phyloP scores from a whole-genome alignment of 331 rosid genomes.

The Telfairia occidentalis region DNA sequence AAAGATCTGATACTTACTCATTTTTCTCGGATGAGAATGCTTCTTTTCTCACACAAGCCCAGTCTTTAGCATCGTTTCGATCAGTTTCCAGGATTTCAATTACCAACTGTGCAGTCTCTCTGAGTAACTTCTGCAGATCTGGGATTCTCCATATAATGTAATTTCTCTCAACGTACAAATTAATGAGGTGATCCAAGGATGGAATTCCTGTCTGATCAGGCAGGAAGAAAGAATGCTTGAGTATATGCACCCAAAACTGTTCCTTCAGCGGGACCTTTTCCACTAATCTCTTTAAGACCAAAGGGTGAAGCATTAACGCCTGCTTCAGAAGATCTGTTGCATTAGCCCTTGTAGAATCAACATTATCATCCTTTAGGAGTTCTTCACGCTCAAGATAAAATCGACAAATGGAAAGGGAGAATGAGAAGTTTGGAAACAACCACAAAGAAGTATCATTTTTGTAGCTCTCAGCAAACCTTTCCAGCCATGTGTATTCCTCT shows the following conservation, averaged over 20 bases:
- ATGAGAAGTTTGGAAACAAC: conserved; percentile 88
- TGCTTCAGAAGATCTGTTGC: conserved; percentile 82
- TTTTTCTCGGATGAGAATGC: conserved; percentile 84
- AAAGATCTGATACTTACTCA: conserved; percentile 46
- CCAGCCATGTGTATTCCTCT: conserved; percentile 89
- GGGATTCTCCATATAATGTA: conserved; percentile 92
- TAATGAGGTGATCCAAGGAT: conserved; percentile 77
- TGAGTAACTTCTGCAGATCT: conserved; percentile 61
- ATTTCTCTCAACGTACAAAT: conserved; percentile 72
- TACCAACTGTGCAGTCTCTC: conserved; percentile 54
- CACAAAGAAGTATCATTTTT: conserved; percentile 71
- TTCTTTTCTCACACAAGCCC: conserved; percentile 88
- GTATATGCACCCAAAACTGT: conserved; percentile 52
- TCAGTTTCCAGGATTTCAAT: conserved; percentile 48
- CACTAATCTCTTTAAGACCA: conserved; percentile 64
- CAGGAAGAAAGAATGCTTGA: conserved; percentile 51
- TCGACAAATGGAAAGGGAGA: conserved; percentile 76
- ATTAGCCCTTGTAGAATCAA: conserved; percentile 39
- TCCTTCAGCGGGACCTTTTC: conserved; percentile 89
- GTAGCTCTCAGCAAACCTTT: conserved; percentile 68
- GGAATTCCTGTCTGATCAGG: conserved; percentile 55
- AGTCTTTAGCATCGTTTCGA: conserved; percentile 50
- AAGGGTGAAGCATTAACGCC: conserved; percentile 95
- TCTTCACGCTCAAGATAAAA: conserved; percentile 60
- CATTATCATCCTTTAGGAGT: conserved; percentile 22